Conservation (phyloP, 1,139 yeast species). For the Debaryomyces fabryi region DNA sequence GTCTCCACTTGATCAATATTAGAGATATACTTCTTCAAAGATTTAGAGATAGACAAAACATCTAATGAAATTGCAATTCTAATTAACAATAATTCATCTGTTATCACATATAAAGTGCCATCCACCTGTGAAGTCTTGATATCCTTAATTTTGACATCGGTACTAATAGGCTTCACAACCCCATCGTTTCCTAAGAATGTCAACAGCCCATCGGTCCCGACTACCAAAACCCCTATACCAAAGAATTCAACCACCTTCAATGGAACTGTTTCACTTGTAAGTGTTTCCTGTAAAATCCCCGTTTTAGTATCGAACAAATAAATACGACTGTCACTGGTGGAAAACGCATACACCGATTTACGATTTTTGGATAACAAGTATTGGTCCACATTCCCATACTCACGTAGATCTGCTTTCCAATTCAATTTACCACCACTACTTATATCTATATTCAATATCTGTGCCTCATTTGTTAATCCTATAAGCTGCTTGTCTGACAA, state of each 20-base stretch:
- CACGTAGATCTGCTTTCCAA: constrained; percentile 25
- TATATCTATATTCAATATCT: constrained; percentile 28
- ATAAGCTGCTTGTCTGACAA: constrained; percentile 24
- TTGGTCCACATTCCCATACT: constrained; percentile 13
- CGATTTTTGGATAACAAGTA: constrained; percentile 13
- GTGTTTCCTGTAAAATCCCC: constrained; percentile 22
- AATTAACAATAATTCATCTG: constrained; percentile 9
- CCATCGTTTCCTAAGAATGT: constrained; percentile 11
- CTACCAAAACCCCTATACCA: constrained; percentile 23
- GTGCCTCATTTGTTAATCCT: constrained; percentile 28
- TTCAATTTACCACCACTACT: constrained; percentile 11
- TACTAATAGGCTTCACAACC: neutral
- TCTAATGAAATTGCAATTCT: neutral
- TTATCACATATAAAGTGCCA: constrained; percentile 20
- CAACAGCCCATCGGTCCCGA: constrained; percentile 19
- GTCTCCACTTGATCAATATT: constrained; percentile 16
- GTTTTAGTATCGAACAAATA: constrained; percentile 20
- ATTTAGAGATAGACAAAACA: neutral
- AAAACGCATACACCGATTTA: constrained; percentile 19
- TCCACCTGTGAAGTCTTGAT: constrained; percentile 10
- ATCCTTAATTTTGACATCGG: constrained; percentile 1
- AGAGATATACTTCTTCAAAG: constrained; percentile 1
- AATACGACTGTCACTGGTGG: constrained; percentile 14
- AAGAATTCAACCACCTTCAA: constrained; percentile 17
- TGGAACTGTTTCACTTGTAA: constrained; percentile 18